Evolutionary conservation across 768 basidiomycete genomes (phyloP).

Genomic region (Chalciporus piperatus): DNA sequence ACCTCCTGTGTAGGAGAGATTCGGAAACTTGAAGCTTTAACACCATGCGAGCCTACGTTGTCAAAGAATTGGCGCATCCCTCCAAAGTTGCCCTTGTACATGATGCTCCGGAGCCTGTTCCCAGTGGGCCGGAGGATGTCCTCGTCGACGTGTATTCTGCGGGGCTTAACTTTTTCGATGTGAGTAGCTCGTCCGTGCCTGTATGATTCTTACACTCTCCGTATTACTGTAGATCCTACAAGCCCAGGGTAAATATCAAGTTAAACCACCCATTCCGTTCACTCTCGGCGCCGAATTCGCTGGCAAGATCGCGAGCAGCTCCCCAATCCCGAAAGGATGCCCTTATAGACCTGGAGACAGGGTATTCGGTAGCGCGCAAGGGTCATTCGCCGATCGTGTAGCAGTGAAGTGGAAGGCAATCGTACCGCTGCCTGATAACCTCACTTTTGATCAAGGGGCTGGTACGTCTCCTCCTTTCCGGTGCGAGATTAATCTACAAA

Average conservation of each 20-base stretch:
- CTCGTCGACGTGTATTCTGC: slow-evolving; percentile 75
- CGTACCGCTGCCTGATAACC: slow-evolving; percentile 65
- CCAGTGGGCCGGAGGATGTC: slow-evolving; percentile 52
- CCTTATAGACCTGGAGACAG: slow-evolving; percentile 78
- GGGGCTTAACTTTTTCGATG: slow-evolving; percentile 78
- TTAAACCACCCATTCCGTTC: slow-evolving; percentile 82
- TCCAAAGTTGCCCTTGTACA: slow-evolving; percentile 54
- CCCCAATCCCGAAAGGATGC: slow-evolving; percentile 79
- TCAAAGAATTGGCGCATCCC: slow-evolving; percentile 67
- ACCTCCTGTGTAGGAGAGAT: too few species aligned
- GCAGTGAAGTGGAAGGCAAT: slow-evolving; percentile 50
- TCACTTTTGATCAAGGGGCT: slow-evolving; percentile 85
- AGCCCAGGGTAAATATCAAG: slow-evolving; percentile 86
- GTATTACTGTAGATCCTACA: slow-evolving; percentile 61
- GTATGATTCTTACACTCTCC: background rate
- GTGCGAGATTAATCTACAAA: background rate
- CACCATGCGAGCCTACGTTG: slow-evolving; percentile 75
- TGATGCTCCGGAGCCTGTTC: slow-evolving; percentile 56
- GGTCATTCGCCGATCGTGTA: slow-evolving; percentile 77
- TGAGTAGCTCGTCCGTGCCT: slow-evolving; percentile 23
- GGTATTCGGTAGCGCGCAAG: slow-evolving; percentile 82
- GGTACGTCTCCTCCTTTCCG: slow-evolving; percentile 40
- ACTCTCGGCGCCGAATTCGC: slow-evolving; percentile 83
- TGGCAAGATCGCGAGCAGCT: slow-evolving; percentile 65
- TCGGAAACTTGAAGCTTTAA: background rate